These are phyloP conservation scores for Turritis glabra DNA, from an alignment of 345 rosid species.

Conservation along the genomic window DNA sequence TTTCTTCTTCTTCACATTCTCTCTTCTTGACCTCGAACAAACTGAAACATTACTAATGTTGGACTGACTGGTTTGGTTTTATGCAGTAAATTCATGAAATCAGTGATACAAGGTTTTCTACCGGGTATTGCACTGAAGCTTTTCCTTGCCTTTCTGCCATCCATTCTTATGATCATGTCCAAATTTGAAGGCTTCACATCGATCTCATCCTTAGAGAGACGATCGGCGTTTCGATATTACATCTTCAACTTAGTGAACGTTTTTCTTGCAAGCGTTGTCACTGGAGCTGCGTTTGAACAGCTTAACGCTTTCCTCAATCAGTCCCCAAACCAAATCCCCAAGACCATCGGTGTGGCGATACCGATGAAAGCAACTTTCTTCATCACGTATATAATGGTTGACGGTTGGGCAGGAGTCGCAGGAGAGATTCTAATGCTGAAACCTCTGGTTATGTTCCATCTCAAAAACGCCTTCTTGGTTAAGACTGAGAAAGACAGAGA, in stretches of 20 bases:
- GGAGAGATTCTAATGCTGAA: conserved; percentile 86
- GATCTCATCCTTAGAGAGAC: conserved; percentile 77
- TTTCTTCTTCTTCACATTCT: conserved; percentile 18
- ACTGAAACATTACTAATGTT: neutral
- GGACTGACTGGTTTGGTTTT: conserved; percentile 2
- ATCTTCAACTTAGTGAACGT: conserved; percentile 83
- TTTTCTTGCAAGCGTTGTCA: conserved; percentile 76
- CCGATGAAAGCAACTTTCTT: conserved; percentile 95
- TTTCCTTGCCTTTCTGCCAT: conserved; percentile 87
- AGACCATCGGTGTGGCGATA: conserved; percentile 82
- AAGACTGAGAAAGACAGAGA: conserved; percentile 96
- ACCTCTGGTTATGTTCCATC: conserved; percentile 77
- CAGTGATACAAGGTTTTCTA: conserved; percentile 82
- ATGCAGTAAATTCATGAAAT: conserved; percentile 70
- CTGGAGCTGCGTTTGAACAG: conserved; percentile 86
- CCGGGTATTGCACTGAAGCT: conserved; percentile 94
- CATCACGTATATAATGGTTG: conserved; percentile 96
- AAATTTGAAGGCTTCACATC: conserved; percentile 90
- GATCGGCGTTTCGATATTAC: conserved; percentile 85
- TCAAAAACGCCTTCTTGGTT: conserved; percentile 88
- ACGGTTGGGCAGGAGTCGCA: conserved; percentile 99
- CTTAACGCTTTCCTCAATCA: conserved; percentile 64
- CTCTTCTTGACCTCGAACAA: conserved; percentile 10
- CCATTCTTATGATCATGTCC: conserved; percentile 92
- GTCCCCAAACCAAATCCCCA: conserved; percentile 69